Percentiles rank a stretch among this genome's conserved stretches.
phyloP scores from a whole-genome alignment of 495 filamentous ascomycete species.

The Aspergillus heteromorphus region DNA sequence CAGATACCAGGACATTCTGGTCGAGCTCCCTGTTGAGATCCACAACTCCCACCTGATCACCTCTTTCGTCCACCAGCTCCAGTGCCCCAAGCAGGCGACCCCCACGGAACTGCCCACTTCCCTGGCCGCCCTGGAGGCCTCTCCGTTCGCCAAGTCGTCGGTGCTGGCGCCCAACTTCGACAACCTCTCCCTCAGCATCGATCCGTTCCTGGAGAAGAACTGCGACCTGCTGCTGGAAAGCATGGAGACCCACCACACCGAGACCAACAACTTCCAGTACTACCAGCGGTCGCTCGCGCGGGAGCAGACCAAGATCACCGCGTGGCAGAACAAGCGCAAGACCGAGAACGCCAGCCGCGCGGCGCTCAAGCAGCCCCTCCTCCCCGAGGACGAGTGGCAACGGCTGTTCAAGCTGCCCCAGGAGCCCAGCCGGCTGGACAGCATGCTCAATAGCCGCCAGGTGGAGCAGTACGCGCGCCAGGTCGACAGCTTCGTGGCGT shows the following conservation, averaged over 20 bases:
- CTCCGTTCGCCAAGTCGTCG: constrained; percentile 38
- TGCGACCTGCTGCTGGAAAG: constrained; percentile 91
- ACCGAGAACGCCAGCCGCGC: constrained; percentile 81
- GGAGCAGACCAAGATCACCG: constrained; percentile 92
- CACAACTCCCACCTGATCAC: constrained; percentile 98
- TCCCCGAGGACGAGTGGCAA: constrained; percentile 98
- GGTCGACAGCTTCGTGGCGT: constrained; percentile 92
- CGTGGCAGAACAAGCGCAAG: constrained; percentile 94
- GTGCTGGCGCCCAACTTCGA: constrained; percentile 84
- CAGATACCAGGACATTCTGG: constrained; percentile 88
- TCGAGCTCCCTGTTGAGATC: constrained; percentile 85
- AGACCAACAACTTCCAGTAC: constrained; percentile 98
- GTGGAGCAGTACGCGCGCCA: constrained; percentile 98
- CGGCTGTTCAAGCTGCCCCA: constrained; percentile 93
- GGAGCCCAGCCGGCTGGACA: constrained; percentile 88
- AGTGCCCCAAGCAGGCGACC: constrained; percentile 49
- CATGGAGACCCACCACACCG: constrained; percentile 96
- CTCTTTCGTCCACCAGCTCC: constrained; percentile 87
- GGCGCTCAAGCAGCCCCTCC: constrained; percentile 78
- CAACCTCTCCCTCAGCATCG: constrained; percentile 83
- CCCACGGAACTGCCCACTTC: constrained; percentile 68
- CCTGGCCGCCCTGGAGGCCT: constrained; percentile 64
- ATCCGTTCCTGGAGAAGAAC: constrained; percentile 98
- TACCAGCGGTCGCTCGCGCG: constrained; percentile 92
- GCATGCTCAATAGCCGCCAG: constrained; percentile 86